These are phyloP conservation scores for Ogataea pini DNA, from an alignment of 805 yeast genomes.

Conservation along the genomic window DNA sequence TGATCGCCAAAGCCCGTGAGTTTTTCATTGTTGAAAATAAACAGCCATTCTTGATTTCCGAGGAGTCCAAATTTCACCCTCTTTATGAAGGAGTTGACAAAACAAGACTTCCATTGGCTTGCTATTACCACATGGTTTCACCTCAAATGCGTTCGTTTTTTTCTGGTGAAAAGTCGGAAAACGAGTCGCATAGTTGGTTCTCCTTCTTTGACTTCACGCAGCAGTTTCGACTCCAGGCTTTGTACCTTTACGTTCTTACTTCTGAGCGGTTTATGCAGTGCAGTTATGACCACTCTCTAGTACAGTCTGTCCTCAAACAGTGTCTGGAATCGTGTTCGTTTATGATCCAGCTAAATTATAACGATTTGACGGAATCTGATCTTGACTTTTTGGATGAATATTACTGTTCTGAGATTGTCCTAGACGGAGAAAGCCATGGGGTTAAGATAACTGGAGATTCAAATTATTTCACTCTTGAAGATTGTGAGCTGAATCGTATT, in stretches of 20 bases:
- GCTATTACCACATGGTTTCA: constrained; percentile 26
- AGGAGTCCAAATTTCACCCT: constrained; percentile 31
- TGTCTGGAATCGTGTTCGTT: constrained; percentile 25
- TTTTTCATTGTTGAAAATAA: constrained; percentile 26
- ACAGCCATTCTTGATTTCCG: constrained; percentile 27
- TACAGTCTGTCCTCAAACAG: constrained; percentile 22
- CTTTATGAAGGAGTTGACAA: constrained; percentile 30
- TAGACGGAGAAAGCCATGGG: constrained; percentile 13
- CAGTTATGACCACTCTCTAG: constrained; percentile 14
- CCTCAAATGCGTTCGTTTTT: constrained; percentile 12
- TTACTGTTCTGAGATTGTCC: constrained; percentile 25
- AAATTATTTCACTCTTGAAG: constrained; percentile 14
- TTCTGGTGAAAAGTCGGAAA: too few relatives aligned
- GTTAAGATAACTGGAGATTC: constrained; percentile 9
- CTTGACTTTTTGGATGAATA: constrained; percentile 18
- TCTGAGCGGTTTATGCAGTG: constrained; percentile 27
- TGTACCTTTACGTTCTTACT: constrained; percentile 38
- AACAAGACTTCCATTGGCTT: constrained; percentile 20
- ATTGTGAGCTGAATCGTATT: constrained; percentile 12
- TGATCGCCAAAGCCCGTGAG: constrained; percentile 26
- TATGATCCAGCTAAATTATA: constrained; percentile 25
- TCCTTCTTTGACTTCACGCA: constrained; percentile 33
- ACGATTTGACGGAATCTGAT: constrained; percentile 19
- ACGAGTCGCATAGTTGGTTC: constrained; percentile 24
- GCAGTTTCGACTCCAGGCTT: constrained; percentile 36